phyloP scores from a whole-genome alignment of 108 stramenopile genomes.

The Phaeodactylum tricornutum region DNA sequence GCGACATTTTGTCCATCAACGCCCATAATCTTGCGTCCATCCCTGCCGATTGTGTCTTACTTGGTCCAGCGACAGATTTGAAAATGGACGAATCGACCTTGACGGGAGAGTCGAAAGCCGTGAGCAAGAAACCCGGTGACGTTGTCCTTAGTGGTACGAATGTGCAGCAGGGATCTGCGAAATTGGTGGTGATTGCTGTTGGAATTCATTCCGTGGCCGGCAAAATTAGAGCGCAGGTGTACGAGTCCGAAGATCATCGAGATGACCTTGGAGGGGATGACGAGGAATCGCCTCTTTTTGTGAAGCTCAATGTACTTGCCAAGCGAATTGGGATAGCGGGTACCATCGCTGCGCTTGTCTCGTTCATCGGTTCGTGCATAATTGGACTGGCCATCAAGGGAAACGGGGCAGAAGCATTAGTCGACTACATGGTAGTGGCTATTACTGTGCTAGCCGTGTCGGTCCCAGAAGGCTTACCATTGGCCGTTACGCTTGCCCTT shows the following conservation, averaged over 20 bases:
- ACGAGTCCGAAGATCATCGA: conserved; percentile 53
- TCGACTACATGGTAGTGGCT: conserved; percentile 65
- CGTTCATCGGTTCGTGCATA: conserved; percentile 68
- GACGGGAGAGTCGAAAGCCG: conserved; percentile 89
- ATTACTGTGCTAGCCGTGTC: conserved; percentile 93
- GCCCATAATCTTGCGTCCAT: conserved; percentile 72
- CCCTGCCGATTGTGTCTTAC: conserved; percentile 89
- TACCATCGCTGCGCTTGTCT: conserved; percentile 49
- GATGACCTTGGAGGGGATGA: conserved; percentile 59
- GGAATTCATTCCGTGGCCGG: conserved; percentile 81
- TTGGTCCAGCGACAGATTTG: conserved; percentile 77
- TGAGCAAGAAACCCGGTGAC: conserved; percentile 76
- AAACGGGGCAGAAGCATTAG: conserved; percentile 20
- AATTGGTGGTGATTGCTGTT: conserved; percentile 84
- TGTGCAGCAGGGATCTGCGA: conserved; percentile 61
- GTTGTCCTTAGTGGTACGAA: conserved; percentile 58
- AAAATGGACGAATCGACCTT: conserved; percentile 85
- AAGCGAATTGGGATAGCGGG: conserved; percentile 82
- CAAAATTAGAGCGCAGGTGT: conserved; percentile 75
- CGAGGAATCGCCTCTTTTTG: conserved; percentile 65
- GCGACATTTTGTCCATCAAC: conserved; percentile 90
- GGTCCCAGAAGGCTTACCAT: conserved; percentile 95
- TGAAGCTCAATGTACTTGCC: conserved; percentile 77
- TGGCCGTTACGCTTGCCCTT: conserved; percentile 92
- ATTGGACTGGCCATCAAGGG: conserved; percentile 59